Percentiles rank a stretch among this genome's conserved stretches.
These are phyloP conservation scores for Fomitopsis schrenkii DNA, from an alignment of 1,284 basidiomycete genomes.

Conservation along the genomic window DNA sequence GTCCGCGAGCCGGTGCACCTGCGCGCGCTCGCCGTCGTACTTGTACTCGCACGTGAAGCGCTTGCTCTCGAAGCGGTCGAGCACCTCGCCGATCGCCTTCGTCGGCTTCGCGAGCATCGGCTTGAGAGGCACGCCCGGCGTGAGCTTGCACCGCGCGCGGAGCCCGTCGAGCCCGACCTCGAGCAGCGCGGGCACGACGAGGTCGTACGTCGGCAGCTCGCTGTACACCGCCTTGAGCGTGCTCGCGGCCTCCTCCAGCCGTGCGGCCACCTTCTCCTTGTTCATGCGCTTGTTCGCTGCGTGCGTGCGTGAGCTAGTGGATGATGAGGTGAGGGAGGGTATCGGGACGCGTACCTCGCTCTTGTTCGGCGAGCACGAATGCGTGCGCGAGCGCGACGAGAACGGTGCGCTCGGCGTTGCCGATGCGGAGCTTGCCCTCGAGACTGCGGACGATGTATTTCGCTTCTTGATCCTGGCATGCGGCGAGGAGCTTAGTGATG, in stretches of 20 bases:
- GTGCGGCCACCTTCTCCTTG: constrained; percentile 67
- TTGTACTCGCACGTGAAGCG: constrained; percentile 99
- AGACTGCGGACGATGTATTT: constrained; percentile 96
- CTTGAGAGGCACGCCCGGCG: constrained; percentile 94
- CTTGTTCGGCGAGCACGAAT: constrained; percentile 73
- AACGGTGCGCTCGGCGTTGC: constrained; percentile 93
- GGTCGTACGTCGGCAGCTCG: constrained; percentile 92
- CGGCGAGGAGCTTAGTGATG: constrained; percentile 92
- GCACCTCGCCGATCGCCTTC: constrained; percentile 97
- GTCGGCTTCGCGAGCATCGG: constrained; percentile 99
- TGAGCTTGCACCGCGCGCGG: constrained; percentile 80
- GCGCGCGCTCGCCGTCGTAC: constrained; percentile 98
- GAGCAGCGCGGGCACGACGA: constrained; percentile 90
- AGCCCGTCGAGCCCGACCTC: constrained; percentile 75
- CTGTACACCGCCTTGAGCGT: constrained; percentile 93
- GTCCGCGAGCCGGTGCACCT: constrained; percentile 82
- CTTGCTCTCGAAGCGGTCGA: constrained; percentile 96
- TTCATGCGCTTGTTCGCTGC: constrained; percentile 71
- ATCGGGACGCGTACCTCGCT: constrained; percentile 44
- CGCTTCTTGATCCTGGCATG: constrained; percentile 85
- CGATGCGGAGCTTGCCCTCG: constrained; percentile 97
- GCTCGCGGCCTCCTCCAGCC: constrained; percentile 78
- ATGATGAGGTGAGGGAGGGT: background rate
- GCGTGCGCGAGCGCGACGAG: constrained; percentile 88
- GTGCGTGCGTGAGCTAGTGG: background rate